Evolutionary conservation across 768 basidiomycete genomes (phyloP).

Genomic region (Chlorophyllum brunneum): DNA sequence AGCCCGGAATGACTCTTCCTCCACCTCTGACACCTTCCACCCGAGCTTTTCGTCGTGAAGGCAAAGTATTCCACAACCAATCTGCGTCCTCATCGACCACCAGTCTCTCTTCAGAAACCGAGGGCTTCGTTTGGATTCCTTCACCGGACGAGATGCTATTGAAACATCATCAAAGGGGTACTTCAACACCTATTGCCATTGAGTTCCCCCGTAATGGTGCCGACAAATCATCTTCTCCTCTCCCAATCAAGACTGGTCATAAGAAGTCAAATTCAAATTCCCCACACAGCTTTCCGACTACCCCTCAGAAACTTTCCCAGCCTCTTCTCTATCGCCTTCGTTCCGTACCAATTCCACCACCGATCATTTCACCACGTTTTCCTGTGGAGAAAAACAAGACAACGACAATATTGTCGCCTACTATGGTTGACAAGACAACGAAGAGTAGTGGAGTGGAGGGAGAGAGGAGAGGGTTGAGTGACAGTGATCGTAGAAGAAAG

Average conservation of each 20-base stretch:
- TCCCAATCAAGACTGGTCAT: neutral
- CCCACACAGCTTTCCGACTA: neutral
- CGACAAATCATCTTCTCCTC: neutral
- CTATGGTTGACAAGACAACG: too few species aligned
- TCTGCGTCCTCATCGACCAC: conserved; percentile 11
- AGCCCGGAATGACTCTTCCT: conserved; percentile 8
- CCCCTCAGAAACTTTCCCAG: conserved; percentile 19
- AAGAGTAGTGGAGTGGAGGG: too few species aligned
- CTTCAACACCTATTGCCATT: conserved; percentile 17
- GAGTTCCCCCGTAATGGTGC: conserved; percentile 19
- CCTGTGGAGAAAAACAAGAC: too few species aligned
- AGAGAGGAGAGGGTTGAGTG: conserved; percentile 12
- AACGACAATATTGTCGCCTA: too few species aligned
- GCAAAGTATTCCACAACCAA: conserved; percentile 12
- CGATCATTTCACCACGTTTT: neutral
- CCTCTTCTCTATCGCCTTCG: conserved; percentile 26
- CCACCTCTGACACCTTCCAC: conserved; percentile 14
- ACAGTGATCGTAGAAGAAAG: conserved; percentile 35
- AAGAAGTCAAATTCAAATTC: conserved; percentile 4
- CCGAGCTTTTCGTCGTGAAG: conserved; percentile 12
- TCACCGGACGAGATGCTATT: neutral
- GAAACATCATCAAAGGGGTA: conserved; percentile 6
- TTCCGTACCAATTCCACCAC: conserved; percentile 12
- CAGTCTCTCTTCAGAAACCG: conserved; percentile 14
- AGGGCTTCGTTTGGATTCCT: conserved; percentile 17